Percentiles rank a stretch among this genome's conserved stretches.
Evolutionary conservation across 2,329 filamentous ascomycete species (phyloP).

Genomic region (Alternaria sp.): DNA sequence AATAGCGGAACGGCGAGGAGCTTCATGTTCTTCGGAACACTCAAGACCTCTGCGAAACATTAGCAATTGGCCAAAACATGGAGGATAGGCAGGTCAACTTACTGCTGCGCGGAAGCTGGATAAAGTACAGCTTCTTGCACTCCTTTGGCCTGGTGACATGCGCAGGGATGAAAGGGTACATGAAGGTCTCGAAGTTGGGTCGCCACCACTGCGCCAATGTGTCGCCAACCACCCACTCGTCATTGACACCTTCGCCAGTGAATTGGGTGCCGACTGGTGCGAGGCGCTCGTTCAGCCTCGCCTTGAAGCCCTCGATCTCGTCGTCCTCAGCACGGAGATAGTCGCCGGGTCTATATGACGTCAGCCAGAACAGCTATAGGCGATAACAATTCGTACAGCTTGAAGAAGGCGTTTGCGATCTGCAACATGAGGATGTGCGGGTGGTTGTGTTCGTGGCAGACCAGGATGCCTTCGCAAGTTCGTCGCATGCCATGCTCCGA

Average conservation of each 20-base stretch:
- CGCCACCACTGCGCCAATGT: slow-evolving; percentile 98
- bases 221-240: slow-evolving; percentile 94
- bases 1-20: slow-evolving; percentile 95
- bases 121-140: slow-evolving; percentile 99
- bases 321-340: slow-evolving; percentile 90
- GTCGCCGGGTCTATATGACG: slow-evolving; percentile 74
- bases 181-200: slow-evolving; percentile 99
- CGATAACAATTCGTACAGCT: slow-evolving; percentile 65
- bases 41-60: slow-evolving; percentile 76
- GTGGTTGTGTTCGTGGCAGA: slow-evolving; percentile 99
- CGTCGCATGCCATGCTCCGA: slow-evolving; percentile 91
- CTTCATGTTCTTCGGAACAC: slow-evolving; percentile 99
- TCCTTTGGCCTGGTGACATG: slow-evolving; percentile 97
- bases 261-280: slow-evolving; percentile 87
- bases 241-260: slow-evolving; percentile 84
- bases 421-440: slow-evolving; percentile 99
- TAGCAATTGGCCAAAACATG: slow-evolving; percentile 22
- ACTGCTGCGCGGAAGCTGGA: slow-evolving; percentile 93
- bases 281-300: slow-evolving; percentile 87
- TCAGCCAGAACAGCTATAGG: not conserved
- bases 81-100: slow-evolving; percentile 37
- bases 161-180: slow-evolving; percentile 97
- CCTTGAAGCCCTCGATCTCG: slow-evolving; percentile 94
- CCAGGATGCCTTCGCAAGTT: slow-evolving; percentile 94
- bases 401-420: slow-evolving; percentile 99